phyloP scores from a whole-genome alignment of 495 filamentous ascomycete genomes.

The Tuber borchii region DNA sequence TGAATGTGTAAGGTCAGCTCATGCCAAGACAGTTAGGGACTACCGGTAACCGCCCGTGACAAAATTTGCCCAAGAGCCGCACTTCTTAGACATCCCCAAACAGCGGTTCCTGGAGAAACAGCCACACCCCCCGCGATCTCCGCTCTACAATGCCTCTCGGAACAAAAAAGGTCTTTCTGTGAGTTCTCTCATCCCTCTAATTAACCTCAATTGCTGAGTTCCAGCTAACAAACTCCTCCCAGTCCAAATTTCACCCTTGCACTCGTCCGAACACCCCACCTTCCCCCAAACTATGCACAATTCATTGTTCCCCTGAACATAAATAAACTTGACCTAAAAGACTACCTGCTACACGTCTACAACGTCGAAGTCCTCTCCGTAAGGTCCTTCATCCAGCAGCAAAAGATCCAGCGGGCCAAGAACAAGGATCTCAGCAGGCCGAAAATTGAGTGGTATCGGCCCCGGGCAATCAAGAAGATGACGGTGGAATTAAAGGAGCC shows the following conservation, averaged over 20 bases:
- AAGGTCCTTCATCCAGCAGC: constrained; percentile 71
- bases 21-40: not conserved
- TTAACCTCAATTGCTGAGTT: not conserved
- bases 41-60: not conserved
- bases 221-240: constrained; percentile 9
- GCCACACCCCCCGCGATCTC: constrained; percentile 2
- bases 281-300: constrained; percentile 68
- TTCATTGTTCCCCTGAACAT: constrained; percentile 81
- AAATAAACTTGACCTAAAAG: constrained; percentile 85
- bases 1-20: not conserved
- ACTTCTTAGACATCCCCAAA: not conserved
- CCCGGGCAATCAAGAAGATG: constrained; percentile 75
- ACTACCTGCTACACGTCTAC: constrained; percentile 78
- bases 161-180: constrained; percentile 64
- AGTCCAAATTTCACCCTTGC: constrained; percentile 75
- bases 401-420: constrained; percentile 52
- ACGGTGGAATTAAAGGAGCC: constrained; percentile 74
- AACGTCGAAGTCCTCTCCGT: constrained; percentile 59
- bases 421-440: constrained; percentile 24
- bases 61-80: not conserved
- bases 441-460: constrained; percentile 52
- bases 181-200: constrained; percentile 39
- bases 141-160: constrained; percentile 43
- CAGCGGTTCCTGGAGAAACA: not conserved
- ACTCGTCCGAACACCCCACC: constrained; percentile 63